These are phyloP conservation scores for Zygosaccharomyces pseudobailii DNA, from an alignment of 1,139 yeast genomes.

Conservation along the genomic window DNA sequence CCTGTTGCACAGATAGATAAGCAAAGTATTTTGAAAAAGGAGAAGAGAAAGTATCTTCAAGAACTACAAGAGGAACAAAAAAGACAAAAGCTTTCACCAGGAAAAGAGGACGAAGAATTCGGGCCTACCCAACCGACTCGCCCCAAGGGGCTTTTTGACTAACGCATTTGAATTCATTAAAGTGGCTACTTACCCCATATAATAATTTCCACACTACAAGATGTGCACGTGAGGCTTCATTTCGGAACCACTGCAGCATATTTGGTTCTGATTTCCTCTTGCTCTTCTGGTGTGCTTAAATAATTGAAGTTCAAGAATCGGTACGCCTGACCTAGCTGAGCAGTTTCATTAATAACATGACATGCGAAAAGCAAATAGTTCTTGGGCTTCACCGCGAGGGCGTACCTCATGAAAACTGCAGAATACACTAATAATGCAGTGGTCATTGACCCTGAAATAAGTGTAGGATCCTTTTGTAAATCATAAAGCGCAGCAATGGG, in stretches of 20 bases:
- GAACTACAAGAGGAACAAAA: slow-evolving; percentile 9
- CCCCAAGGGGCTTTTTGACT: slow-evolving; percentile 37
- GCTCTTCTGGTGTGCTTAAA: slow-evolving; percentile 28
- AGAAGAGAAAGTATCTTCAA: slow-evolving; percentile 26
- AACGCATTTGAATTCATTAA: slow-evolving; percentile 1
- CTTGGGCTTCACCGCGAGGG: slow-evolving; percentile 79
- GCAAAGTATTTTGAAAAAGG: slow-evolving; percentile 26
- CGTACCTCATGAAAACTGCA: slow-evolving; percentile 82
- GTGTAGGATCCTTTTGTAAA: slow-evolving; percentile 84
- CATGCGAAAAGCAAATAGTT: slow-evolving; percentile 90
- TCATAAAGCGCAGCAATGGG: slow-evolving; percentile 95
- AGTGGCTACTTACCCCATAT: background rate
- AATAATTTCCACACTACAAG: too few relatives aligned
- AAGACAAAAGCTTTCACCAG: slow-evolving; percentile 10
- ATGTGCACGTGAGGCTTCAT: background rate
- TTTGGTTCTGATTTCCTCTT: slow-evolving; percentile 16
- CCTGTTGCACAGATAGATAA: slow-evolving; percentile 15
- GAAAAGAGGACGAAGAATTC: slow-evolving; percentile 17
- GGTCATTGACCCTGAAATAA: slow-evolving; percentile 96
- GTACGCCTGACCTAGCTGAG: slow-evolving; percentile 86
- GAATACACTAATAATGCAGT: slow-evolving; percentile 83
- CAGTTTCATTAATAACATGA: slow-evolving; percentile 80
- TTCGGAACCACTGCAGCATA: slow-evolving; percentile 9
- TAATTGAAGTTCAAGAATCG: slow-evolving; percentile 72
- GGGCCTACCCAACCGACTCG: slow-evolving; percentile 37